Evolutionary conservation across 768 basidiomycete genomes (phyloP).

Genomic region (Boletus vermiculosoides): DNA sequence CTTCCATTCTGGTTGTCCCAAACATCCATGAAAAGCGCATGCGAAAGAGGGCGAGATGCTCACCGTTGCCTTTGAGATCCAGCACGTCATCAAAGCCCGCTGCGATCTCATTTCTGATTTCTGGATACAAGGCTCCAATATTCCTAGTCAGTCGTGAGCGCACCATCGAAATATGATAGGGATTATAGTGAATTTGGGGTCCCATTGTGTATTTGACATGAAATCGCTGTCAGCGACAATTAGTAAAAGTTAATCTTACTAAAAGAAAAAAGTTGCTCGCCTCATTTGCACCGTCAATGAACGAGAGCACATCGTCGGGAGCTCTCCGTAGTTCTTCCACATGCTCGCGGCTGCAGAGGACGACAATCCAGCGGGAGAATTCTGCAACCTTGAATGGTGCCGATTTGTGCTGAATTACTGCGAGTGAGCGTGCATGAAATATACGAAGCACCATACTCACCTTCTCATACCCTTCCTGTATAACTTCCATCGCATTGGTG

Average conservation of each 20-base stretch:
- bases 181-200: neutral
- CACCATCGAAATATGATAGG: neutral
- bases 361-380: neutral
- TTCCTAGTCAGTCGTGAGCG: neutral
- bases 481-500: slow-evolving; percentile 15
- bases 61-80: neutral
- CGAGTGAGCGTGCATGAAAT: neutral
- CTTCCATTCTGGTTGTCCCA: neutral
- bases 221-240: neutral
- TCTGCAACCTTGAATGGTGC: neutral
- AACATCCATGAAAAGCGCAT: neutral
- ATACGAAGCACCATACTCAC: slow-evolving; percentile 6
- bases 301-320: neutral
- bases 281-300: neutral
- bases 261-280: neutral
- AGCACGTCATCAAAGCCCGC: neutral
- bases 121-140: neutral
- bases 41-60: neutral
- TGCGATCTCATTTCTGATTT: neutral
- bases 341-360: neutral
- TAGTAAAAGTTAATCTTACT: neutral
- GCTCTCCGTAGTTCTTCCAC: neutral
- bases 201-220: neutral
- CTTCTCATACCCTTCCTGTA: slow-evolving; percentile 36
- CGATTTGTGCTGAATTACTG: neutral